Base-by-base conservation (phyloP, 345 rosid species). In the Eutrema yunnanense region DNA sequence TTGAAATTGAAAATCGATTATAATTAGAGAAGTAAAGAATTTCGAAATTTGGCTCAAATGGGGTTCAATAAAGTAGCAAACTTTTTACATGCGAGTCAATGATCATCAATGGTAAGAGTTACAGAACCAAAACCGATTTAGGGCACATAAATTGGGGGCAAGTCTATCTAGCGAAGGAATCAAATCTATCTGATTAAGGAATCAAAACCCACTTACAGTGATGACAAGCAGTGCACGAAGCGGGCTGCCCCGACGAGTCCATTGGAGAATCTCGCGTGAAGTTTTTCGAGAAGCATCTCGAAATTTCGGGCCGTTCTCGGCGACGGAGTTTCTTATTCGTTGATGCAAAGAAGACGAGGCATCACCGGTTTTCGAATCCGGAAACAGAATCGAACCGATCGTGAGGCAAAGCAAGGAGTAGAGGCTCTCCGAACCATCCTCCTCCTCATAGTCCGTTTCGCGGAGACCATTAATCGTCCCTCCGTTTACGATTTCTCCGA, bases 161-260 rank as follows among this genome's bases (percentile, higher is more conserved):
- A 22, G 9, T 4, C 33, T 8, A 0, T 54, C 16, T 16, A 10
- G 6, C 9, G 4, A 19, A 36, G 46, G 27, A 29, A 41, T 13
- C 22, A 6, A 60, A 41, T 41, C 19, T 6, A 40, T 19, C 26
- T 3, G 52, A 16, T 6, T 48, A 19, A 19, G 22, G 22, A 19
- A 19, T 19, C 22, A 38, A 55, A 55, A 32, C 6, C 27, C 27
- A 80, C 97, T 84, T 79, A 92, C 99, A 13, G 85, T 84, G 81
- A 88, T 76, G 62, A 95, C 97, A 66, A 92, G 84, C 9, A 90
- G 89, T 11, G 93, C 81, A 16, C 99, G 97, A 65, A 95, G 79
- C n/a, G 83, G 82, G 61, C 89, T 83, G 56, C 99, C 99, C 14
- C 74, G 56, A 48, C 93, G 93, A 73, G 92, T 82, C 97, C 99